A percentile compares a stretch with the other conserved stretches of the same genome.
These are phyloP conservation scores for Cercospora nicotianae DNA, from an alignment of 2,329 filamentous ascomycete genomes.

Conservation along the genomic window DNA sequence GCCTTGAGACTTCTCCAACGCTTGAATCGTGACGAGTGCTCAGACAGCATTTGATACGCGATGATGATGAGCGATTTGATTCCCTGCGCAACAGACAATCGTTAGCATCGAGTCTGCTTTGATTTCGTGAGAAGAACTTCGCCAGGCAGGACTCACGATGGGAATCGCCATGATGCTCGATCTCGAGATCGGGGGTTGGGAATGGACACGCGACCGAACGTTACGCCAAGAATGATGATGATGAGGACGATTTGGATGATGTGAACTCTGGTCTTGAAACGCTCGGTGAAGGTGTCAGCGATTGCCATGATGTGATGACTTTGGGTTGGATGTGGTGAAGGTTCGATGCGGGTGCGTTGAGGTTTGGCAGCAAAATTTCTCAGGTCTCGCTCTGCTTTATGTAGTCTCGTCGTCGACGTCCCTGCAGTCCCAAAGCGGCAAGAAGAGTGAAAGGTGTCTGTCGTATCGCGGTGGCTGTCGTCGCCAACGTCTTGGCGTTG, in stretches of 20 bases:
- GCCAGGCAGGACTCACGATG: constrained; percentile 16
- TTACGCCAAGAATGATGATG: constrained; percentile 17
- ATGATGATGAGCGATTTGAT: constrained; percentile 46
- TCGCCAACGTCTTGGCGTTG: background rate
- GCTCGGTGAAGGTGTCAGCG: constrained; percentile 13
- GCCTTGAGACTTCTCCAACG: constrained; percentile 46
- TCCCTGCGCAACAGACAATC: constrained; percentile 4
- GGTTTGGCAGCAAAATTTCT: background rate
- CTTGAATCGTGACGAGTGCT: constrained; percentile 38
- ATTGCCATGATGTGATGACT: constrained; percentile 9
- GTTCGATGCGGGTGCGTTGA: background rate
- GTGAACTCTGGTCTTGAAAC: constrained; percentile 22
- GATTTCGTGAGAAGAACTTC: background rate
- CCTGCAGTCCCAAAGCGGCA: background rate
- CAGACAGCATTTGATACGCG: constrained; percentile 44
- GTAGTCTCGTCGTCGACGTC: background rate
- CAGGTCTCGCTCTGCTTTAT: background rate
- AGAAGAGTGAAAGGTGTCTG: background rate
- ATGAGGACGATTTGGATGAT: constrained; percentile 23
- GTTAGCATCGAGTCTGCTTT: background rate
- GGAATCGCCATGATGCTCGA: constrained; percentile 23
- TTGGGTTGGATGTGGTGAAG: background rate
- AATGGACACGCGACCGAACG: constrained; percentile 22
- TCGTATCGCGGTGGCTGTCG: background rate
- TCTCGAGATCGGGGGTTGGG: constrained; percentile 22